Evolutionary conservation across 148 eudicot genomes (phyloP).

Genomic region (Silene uniflora): DNA sequence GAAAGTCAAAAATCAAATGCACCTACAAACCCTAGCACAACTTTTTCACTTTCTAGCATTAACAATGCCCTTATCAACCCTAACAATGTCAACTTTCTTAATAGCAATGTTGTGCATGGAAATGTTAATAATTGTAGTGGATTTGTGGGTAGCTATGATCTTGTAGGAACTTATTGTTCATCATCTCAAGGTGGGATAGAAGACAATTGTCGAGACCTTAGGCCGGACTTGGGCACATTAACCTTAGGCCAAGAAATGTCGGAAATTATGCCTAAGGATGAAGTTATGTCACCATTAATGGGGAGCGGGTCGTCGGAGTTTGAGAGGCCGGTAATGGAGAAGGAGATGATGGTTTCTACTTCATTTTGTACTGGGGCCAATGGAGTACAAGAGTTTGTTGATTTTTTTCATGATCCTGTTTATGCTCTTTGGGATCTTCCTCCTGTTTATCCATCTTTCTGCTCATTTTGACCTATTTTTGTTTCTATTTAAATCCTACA

Average conservation of each 20-base stretch:
- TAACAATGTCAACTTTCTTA: not conserved
- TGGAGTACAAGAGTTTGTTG: constrained; percentile 54
- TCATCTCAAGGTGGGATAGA: constrained; percentile 26
- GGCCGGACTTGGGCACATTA: constrained; percentile 4
- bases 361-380: constrained; percentile 39
- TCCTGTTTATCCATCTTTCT: constrained; percentile 48
- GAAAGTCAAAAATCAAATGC: constrained; percentile 21
- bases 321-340: constrained; percentile 53
- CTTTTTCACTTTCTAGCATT: not conserved
- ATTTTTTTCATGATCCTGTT: constrained; percentile 46
- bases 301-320: constrained; percentile 38
- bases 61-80: constrained; percentile 17
- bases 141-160: constrained; percentile 28
- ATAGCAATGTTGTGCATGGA: constrained; percentile 15
- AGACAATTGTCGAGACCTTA: constrained; percentile 19
- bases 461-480: constrained; percentile 19
- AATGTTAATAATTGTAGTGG: constrained; percentile 26
- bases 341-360: constrained; percentile 41
- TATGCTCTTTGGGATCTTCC: constrained; percentile 77
- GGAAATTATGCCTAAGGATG: constrained; percentile 37
- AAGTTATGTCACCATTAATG: not conserved
- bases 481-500: not conserved
- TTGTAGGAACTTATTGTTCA: constrained; percentile 17
- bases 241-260: constrained; percentile 22
- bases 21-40: constrained; percentile 13